phyloP scores from a whole-genome alignment of 2,329 filamentous ascomycete species.

The Cadophora malorum region DNA sequence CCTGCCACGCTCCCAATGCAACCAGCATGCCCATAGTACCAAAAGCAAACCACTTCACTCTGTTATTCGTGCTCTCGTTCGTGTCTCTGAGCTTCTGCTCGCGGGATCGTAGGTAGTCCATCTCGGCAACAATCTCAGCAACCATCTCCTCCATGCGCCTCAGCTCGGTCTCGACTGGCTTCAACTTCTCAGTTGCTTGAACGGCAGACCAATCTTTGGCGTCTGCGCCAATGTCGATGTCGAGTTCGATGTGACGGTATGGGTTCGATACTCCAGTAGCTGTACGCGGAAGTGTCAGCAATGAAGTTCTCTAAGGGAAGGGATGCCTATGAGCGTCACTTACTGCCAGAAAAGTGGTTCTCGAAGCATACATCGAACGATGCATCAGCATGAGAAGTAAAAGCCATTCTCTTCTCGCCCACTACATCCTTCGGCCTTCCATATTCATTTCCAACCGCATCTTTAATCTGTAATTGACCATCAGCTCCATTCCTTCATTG shows the following conservation, averaged over 20 bases:
- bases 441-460: slow-evolving; percentile 96
- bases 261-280: slow-evolving; percentile 45
- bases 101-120: slow-evolving; percentile 90
- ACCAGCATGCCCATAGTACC: slow-evolving; percentile 91
- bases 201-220: slow-evolving; percentile 98
- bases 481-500: slow-evolving; percentile 23
- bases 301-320: not conserved
- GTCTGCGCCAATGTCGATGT: slow-evolving; percentile 48
- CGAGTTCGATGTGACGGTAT: slow-evolving; percentile 65
- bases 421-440: slow-evolving; percentile 88
- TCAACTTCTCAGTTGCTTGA: slow-evolving; percentile 95
- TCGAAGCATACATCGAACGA: slow-evolving; percentile 98
- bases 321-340: slow-evolving; percentile 45
- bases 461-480: slow-evolving; percentile 73
- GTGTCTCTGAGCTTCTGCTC: slow-evolving; percentile 98
- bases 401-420: slow-evolving; percentile 83
- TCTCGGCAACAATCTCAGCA: slow-evolving; percentile 85
- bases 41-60: slow-evolving; percentile 98
- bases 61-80: slow-evolving; percentile 98
- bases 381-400: slow-evolving; percentile 89
- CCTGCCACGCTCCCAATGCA: slow-evolving; percentile 92
- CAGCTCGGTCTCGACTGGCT: slow-evolving; percentile 94
- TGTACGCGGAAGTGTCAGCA: slow-evolving; percentile 26
- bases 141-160: slow-evolving; percentile 92
- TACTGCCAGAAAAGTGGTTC: slow-evolving; percentile 77